Evolutionary conservation across 441 rosid species (phyloP).

Genomic region (Adansonia gregorii): DNA sequence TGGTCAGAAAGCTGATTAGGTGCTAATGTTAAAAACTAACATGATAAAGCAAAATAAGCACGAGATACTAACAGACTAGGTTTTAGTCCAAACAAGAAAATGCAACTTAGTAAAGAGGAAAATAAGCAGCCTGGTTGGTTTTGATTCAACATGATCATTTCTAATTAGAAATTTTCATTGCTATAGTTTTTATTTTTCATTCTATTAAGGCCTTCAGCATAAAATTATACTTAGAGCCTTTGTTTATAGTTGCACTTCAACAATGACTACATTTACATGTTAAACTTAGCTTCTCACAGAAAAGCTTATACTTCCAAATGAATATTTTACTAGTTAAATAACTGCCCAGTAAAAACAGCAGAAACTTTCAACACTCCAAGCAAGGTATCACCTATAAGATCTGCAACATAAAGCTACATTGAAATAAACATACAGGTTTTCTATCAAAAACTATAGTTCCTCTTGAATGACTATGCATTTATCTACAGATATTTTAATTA

Average conservation of each 20-base stretch:
- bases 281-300: conserved; percentile 11
- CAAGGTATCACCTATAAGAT: neutral
- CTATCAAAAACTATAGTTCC: neutral
- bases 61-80: conserved; percentile 10
- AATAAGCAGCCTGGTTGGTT: neutral
- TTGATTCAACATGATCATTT: conserved; percentile 13
- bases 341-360: neutral
- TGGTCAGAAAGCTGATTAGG: conserved; percentile 14
- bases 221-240: conserved; percentile 4
- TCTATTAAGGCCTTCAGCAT: neutral
- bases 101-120: conserved; percentile 5
- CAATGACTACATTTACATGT: neutral
- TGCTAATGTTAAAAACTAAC: conserved; percentile 21
- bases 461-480: neutral
- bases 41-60: conserved; percentile 12
- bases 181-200: neutral
- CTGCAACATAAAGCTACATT: neutral
- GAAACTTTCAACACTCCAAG: conserved; percentile 9
- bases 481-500: neutral
- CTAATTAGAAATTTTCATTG: neutral
- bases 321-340: neutral
- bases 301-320: conserved; percentile 3
- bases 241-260: neutral
- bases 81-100: conserved; percentile 25
- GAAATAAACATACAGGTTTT: conserved; percentile 12